Evolutionary conservation across 805 yeast genomes (phyloP), one percentile per base, ranked within the genome.

Genomic region (Ogataea zsoltii): DNA sequence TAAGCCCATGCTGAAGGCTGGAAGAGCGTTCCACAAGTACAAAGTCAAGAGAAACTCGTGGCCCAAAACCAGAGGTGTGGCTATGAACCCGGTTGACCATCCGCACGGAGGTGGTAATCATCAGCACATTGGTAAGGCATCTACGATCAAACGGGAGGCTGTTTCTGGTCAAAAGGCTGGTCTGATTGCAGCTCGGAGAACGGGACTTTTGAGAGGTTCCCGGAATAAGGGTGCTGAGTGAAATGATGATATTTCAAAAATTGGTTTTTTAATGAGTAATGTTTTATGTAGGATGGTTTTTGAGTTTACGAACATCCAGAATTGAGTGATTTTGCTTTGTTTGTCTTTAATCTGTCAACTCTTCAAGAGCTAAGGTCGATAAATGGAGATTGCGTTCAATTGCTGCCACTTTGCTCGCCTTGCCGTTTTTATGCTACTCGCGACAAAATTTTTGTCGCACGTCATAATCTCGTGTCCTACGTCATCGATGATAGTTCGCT

Each of bases 61-160:
- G 97, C 98, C 98, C 78, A 90, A 88, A 86, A 92, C 97, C 71
- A 89, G 98, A 82, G 98, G 98, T 91, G 97, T 91, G 74, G 98
- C 98, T 75, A 91, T 92, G 98, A 92, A 92, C 82, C 98, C 98
- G 76, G 98, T 91, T 75, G 98, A 92, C 76, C 98, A 92, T 82
- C 98, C 98, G 74, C 98, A 92, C 77, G 98, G 98, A 88, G 98
- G 98, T 91, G 98, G 98, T 92, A 91, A 91, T 96, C 97, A 91
- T 80, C 98, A 91, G 83, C 98, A 91, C 78, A 91, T 91, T 81
- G 98, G 98, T 90, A 91, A 92, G 84, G 97, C 98, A 70, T 92
- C 98, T 67, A 91, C 98, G 70, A 91, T 91, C 69, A 84, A 96
- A 66, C 88, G 98, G 85, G 96, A 95, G 76, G 97, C 98, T 61